Conservation (phyloP, 2,329 filamentous ascomycete genomes). For the Cladosporium sp. region DNA sequence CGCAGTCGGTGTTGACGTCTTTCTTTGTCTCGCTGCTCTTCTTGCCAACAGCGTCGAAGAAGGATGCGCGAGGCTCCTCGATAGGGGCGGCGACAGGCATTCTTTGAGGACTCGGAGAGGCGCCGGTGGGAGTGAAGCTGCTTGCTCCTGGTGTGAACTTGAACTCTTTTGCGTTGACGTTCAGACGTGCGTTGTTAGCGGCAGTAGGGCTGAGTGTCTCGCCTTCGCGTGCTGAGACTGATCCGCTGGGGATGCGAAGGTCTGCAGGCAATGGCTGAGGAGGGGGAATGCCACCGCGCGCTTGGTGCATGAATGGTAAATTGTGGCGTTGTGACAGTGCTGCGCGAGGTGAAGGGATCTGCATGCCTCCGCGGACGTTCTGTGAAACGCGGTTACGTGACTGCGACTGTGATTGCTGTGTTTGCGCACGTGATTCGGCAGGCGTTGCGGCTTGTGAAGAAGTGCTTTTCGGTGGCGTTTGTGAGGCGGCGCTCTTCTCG, state of each 20-base stretch:
- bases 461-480: constrained; percentile 23
- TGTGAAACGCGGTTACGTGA: constrained; percentile 17
- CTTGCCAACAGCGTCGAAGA: constrained; percentile 31
- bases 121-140: constrained; percentile 76
- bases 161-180: constrained; percentile 71
- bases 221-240: constrained; percentile 18
- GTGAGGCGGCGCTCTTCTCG: constrained; percentile 27
- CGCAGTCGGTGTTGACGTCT: constrained; percentile 58
- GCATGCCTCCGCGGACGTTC: constrained; percentile 16
- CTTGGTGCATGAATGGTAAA: constrained; percentile 19
- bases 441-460: constrained; percentile 14
- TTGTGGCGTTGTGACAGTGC: constrained; percentile 24
- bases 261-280: constrained; percentile 62
- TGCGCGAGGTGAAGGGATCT: constrained; percentile 23
- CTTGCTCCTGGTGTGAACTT: constrained; percentile 78
- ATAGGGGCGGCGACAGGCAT: constrained; percentile 29
- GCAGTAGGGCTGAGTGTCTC: constrained; percentile 50
- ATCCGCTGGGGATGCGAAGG: constrained; percentile 62
- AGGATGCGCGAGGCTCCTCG: constrained; percentile 24
- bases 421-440: constrained; percentile 13
- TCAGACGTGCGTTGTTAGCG: constrained; percentile 47
- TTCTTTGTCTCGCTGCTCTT: constrained; percentile 67
- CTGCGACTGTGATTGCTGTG: constrained; percentile 15
- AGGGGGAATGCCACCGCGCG: constrained; percentile 31
- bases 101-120: constrained; percentile 66